phyloP scores from a whole-genome alignment of 805 yeast genomes.

The Wickerhamiella qilinensis region DNA sequence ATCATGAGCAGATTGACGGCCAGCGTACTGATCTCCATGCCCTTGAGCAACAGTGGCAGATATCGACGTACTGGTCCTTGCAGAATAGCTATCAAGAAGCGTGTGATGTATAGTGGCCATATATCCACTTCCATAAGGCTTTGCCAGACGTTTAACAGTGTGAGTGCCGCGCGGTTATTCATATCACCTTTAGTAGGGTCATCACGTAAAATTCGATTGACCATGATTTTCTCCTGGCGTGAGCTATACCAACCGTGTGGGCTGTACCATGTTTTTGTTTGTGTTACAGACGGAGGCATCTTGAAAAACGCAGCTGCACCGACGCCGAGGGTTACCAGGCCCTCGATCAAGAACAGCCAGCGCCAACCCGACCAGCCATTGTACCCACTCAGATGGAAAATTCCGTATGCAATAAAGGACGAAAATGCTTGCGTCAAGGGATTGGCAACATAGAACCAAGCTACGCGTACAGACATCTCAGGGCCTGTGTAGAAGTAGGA shows the following conservation, averaged over 20 bases:
- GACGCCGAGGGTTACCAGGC: constrained; percentile 32
- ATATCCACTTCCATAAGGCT: constrained; percentile 33
- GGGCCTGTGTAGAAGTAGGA: constrained; percentile 28
- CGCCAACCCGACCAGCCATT: constrained; percentile 30
- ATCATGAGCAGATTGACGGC: constrained; percentile 33
- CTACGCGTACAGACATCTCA: constrained; percentile 40
- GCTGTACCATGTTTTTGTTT: constrained; percentile 30
- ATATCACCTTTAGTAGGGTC: constrained; percentile 48
- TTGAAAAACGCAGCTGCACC: constrained; percentile 29
- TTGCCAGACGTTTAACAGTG: constrained; percentile 24
- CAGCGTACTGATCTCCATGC: constrained; percentile 33
- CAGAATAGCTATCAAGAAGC: constrained; percentile 27
- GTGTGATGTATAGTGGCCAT: constrained; percentile 35
- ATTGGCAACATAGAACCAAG: constrained; percentile 32
- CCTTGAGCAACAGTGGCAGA: constrained; percentile 31
- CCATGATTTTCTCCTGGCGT: constrained; percentile 38
- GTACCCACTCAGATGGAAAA: constrained; percentile 29
- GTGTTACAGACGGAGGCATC: constrained; percentile 37
- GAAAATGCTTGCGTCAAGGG: constrained; percentile 25
- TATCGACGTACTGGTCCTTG: constrained; percentile 24
- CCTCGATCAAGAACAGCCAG: constrained; percentile 35
- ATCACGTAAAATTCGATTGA: constrained; percentile 40
- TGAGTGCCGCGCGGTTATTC: constrained; percentile 41
- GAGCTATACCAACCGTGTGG: constrained; percentile 36
- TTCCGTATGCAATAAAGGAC: constrained; percentile 28